These are phyloP conservation scores for Mediolabrus comicus DNA, from an alignment of 108 stramenopile genomes.

Conservation along the genomic window DNA sequence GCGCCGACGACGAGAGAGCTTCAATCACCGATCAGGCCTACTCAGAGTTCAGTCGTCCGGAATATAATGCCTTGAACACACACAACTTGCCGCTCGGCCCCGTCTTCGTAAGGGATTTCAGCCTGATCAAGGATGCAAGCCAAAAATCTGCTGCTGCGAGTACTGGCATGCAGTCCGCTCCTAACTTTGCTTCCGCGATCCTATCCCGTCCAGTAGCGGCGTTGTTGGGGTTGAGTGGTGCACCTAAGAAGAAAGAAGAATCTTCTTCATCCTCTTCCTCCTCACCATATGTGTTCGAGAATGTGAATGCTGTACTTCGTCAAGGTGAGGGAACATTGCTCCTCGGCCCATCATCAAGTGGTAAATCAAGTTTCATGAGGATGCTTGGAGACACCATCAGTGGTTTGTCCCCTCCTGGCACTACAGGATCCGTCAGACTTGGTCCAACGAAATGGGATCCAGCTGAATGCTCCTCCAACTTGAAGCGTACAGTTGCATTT, in stretches of 20 bases:
- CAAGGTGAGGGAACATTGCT: not conserved
- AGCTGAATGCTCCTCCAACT: not conserved
- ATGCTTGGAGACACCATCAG: not conserved
- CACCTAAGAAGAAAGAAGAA: not conserved
- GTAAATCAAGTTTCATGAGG: not conserved
- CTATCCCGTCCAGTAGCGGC: not conserved
- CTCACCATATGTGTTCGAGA: not conserved
- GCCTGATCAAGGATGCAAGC: not conserved
- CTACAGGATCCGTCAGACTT: not conserved
- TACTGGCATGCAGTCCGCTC: not conserved
- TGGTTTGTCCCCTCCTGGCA: not conserved
- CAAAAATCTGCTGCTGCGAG: not conserved
- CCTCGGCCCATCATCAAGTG: not conserved
- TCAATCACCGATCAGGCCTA: not conserved
- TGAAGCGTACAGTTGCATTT: not conserved
- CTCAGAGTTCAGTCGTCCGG: not conserved
- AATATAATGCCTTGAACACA: not conserved
- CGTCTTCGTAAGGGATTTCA: not conserved
- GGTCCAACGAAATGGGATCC: not conserved
- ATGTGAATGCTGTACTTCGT: not conserved
- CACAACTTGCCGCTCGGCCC: not conserved
- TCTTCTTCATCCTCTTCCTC: not conserved
- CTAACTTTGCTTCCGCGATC: not conserved
- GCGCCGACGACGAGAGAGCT: not conserved
- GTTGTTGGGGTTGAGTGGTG: not conserved